Evolutionary conservation across 306 rosid genomes (phyloP), one percentile per base, ranked within the genome.

Genomic region (Malus asiatica): DNA sequence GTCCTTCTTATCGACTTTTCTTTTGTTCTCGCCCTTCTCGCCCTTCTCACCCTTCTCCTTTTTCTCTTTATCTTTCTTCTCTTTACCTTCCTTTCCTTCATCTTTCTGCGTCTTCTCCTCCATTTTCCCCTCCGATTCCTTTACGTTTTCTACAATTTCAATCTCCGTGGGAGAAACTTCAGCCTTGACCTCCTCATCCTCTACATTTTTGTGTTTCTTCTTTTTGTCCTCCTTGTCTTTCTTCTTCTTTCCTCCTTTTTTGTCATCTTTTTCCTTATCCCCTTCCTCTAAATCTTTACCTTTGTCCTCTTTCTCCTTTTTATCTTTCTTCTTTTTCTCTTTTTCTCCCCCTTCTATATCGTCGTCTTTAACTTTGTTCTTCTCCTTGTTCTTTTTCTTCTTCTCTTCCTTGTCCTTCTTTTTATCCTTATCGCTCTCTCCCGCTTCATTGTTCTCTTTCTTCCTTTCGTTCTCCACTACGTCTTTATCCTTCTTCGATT

Each of bases 1-100:
- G 48, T 73, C 86, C 63, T 82, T 83, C 59, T 66, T 88, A 8
- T 72, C 84, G 29, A 48, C 76, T 78, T 88, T 87, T 59, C 86
- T 77, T 73, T 87, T 87, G 83, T 85, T 86, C 23, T 86, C 92
- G 2, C 77, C 40, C 66, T 48, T 15, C 19, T 48, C 18, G 2
- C 53, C 53, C 19, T 87, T 15, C 19, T 48, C 18, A 0, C 53
- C 53, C 19, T 87, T 86, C 52, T 83, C 88, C 75, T 81, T 85
- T 51, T 82, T 83, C 60, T 76, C 86, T 10, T 78, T 81, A 20
- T 76, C 78, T 45, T 80, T 53, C 78, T 83, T 74, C 45, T 70
- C 76, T 66, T 76, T 53, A 33, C 51, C 78, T 38, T 77, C 79
- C 61, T 33, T 82, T 77, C 60, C 78, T 70, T 65, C 79, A 25